Base-by-base conservation (phyloP, 345 rosid genomes). In the Eucalyptus virginea region DNA sequence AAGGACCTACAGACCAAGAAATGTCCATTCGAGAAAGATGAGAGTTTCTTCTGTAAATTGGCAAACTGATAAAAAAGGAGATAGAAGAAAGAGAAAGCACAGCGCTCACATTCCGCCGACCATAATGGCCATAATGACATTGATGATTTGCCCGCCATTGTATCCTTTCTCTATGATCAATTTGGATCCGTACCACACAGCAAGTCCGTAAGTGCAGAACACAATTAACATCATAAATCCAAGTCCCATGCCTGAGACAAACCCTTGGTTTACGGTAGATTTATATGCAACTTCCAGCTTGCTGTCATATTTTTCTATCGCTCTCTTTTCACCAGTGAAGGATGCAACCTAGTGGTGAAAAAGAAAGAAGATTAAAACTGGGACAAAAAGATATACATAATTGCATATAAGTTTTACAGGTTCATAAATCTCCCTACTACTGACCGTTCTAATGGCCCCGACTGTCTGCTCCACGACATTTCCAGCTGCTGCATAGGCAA, bases 401-500 rank as follows among this genome's bases (percentile, higher is more conserved):
- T 34, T 34, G 81, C 44, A 72, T 77, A 23, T 23, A 11, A 77
- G 47, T 11, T 40, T 40, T 77, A 12, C 15, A 77, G 16, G 47
- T 77, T 37, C 24, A 77, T 77, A 21, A 77, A 40, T 77, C 85
- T 21, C 47, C 44, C 47, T 11, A 40, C 9, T 21, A 77, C 96
- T 91, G 92, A 97, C 99, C 51, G 99, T 97, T 93, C 97, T 92
- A 86, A 97, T 97, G 87, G 94, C 93, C 51, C 98, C 97, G 47
- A 96, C 93, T 8, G 98, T 96, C 92, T 97, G 98, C 93, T 97
- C 98, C 9, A 96, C 99, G 1, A 96, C 95, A 89, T 93, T 93
- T 60, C 98, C 99, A 42, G 99, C 99, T 90, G 95, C 96, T 17
- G 98, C 95, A 47, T 97, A 96, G 48, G 99, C 98, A 48, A 94